Evolutionary conservation across 306 rosid genomes (phyloP).

Genomic region (Cyclanthera cordifolia): DNA sequence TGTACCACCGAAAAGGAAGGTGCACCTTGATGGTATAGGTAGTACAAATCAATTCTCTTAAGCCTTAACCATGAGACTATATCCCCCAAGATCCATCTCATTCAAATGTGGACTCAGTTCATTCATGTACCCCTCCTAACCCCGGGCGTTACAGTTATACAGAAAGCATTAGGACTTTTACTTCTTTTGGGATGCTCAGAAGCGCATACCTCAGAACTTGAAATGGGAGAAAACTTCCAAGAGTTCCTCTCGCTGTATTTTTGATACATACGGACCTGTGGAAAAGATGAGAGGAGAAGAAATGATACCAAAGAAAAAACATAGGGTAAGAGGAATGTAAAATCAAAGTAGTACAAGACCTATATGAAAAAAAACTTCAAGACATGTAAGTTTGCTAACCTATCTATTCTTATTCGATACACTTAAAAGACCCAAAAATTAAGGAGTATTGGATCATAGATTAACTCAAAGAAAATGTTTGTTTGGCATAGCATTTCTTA

Average conservation of each 20-base stretch:
- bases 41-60: too few species aligned
- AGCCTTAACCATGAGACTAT: too few species aligned
- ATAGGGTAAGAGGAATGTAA: background rate
- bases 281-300: constrained; percentile 12
- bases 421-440: background rate
- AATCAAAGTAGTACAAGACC: constrained; percentile 4
- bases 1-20: too few species aligned
- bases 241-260: constrained; percentile 68
- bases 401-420: background rate
- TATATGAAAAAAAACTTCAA: constrained; percentile 1
- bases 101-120: too few species aligned
- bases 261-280: constrained; percentile 86
- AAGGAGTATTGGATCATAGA: background rate
- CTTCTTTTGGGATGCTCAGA: constrained; percentile 3
- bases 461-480: background rate
- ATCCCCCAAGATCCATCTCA: too few species aligned
- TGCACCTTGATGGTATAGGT: too few species aligned
- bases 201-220: constrained; percentile 57
- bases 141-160: too few species aligned
- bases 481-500: background rate
- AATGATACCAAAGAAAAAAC: constrained; percentile 20
- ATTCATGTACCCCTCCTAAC: too few species aligned
- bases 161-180: constrained; percentile 12
- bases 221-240: constrained; percentile 57
- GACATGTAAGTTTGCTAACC: background rate